Conservation (phyloP, 192 early-diverging fungal species). For the Coemansia javaensis region DNA sequence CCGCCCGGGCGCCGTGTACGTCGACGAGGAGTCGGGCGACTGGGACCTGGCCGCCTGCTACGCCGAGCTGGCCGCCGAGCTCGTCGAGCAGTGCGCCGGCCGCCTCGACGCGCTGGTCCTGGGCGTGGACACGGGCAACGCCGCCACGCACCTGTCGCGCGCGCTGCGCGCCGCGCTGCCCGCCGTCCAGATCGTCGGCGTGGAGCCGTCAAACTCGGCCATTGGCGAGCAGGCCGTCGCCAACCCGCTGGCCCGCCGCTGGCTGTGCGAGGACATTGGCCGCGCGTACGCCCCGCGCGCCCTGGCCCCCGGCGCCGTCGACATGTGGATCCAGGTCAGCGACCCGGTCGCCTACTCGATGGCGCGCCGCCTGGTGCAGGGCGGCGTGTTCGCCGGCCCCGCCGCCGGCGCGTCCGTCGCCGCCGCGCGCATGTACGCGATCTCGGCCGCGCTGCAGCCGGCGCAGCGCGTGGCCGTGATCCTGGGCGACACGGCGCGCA, state of each 20-base stretch:
- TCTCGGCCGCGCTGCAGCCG: constrained; percentile 19
- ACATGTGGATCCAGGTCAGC: constrained; percentile 64
- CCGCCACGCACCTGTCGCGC: constrained; percentile 58
- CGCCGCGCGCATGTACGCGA: constrained; percentile 54
- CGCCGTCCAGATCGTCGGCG: constrained; percentile 56
- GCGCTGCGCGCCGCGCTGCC: constrained; percentile 55
- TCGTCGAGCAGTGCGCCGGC: constrained; percentile 54
- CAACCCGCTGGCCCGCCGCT: constrained; percentile 42
- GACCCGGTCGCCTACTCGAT: constrained; percentile 68
- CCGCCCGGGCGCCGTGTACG: constrained; percentile 49
- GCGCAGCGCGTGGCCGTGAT: constrained; percentile 51
- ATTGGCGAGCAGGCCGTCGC: constrained; percentile 39
- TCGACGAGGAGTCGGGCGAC: constrained; percentile 59
- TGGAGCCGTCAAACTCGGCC: constrained; percentile 64
- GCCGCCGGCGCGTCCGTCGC: constrained; percentile 64
- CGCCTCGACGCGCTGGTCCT: constrained; percentile 59
- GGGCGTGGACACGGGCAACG: constrained; percentile 65
- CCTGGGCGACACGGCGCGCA: constrained; percentile 64
- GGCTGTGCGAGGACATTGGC: constrained; percentile 71
- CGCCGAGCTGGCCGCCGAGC: constrained; percentile 58
- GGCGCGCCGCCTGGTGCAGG: constrained; percentile 59
- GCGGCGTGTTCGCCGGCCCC: constrained; percentile 59
- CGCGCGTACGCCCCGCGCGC: constrained; percentile 57
- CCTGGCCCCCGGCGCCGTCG: constrained; percentile 52
- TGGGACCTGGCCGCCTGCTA: constrained; percentile 37